Base-by-base conservation (phyloP, 2,329 filamentous ascomycete genomes). In the Beauveria medogensis region DNA sequence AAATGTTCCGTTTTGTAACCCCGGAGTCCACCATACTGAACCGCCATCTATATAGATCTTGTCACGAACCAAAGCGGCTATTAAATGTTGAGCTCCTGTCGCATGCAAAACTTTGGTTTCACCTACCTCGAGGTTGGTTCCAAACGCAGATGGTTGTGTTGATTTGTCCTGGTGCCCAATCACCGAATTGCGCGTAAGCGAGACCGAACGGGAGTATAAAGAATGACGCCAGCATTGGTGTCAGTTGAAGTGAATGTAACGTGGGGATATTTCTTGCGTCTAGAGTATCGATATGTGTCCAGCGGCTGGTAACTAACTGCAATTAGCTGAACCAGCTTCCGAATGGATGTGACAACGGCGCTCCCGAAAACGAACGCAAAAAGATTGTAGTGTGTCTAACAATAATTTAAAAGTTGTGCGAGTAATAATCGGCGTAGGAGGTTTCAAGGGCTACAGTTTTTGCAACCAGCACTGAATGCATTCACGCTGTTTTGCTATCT, bases 11-110 rank as follows among this genome's bases (percentile, higher is more conserved):
- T 82, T 75, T 2, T 74, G 69, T 55, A 82, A 66, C 12, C 78
- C 79, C 3, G 78, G 77, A 40, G 72, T 64, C 84, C 85, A 88
- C 62, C 64, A 77, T 12, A 87, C 69, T 47, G 69, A 64, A 3
- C 87, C 87, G 43, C 87, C 87, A 68, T 90, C 86, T 24, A 90
- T 70, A 67, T 87, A 89, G 18, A 88, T 72, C 2, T 80, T 85
- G 66, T 89, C 84, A 47, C 80, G 79, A 41, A 89, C 72, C 3
- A 85, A 72, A 43, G 80, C 79, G 63, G 79, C 85, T 87, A 66
- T 28, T 55, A 18, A 2, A 26, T 14, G 16, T 9, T 46, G 9
- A 18, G 14, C 43, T 55, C 40, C 5, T 20, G 18, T 24, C 9
- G n/a, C 34, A 9, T 16, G n/a, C 22, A 50, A 37, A 12, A 28